phyloP scores from a whole-genome alignment of 2,329 filamentous ascomycete species.

The Diaporthe citri region DNA sequence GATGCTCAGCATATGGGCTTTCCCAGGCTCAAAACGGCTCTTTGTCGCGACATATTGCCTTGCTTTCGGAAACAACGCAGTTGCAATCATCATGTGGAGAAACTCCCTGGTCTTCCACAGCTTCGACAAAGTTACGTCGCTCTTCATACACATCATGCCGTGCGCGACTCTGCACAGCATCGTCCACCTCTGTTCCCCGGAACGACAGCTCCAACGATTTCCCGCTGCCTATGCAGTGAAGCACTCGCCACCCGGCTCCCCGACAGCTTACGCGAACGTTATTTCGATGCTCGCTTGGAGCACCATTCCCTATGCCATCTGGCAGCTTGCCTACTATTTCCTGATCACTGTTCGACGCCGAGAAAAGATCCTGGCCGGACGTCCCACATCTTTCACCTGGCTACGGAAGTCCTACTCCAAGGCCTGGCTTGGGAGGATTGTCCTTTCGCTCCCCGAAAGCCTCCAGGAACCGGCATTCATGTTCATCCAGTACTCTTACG shows the following conservation, averaged over 20 bases:
- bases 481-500: constrained; percentile 94
- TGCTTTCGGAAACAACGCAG: constrained; percentile 95
- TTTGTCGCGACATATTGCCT: constrained; percentile 94
- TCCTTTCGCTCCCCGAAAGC: constrained; percentile 79
- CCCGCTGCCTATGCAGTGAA: constrained; percentile 90
- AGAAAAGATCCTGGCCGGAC: constrained; percentile 94
- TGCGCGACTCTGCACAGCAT: constrained; percentile 93
- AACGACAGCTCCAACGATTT: constrained; percentile 77
- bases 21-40: constrained; percentile 89
- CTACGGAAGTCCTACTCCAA: constrained; percentile 91
- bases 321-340: constrained; percentile 94
- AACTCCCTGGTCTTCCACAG: constrained; percentile 99
- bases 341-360: constrained; percentile 95
- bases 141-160: constrained; percentile 99
- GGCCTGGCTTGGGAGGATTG: constrained; percentile 87
- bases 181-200: constrained; percentile 81
- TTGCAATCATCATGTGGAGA: constrained; percentile 99
- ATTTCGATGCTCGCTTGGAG: constrained; percentile 94
- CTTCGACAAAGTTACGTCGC: constrained; percentile 95
- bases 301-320: constrained; percentile 89
- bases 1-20: constrained; percentile 87
- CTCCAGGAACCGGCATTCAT: constrained; percentile 94
- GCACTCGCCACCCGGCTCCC: constrained; percentile 74
- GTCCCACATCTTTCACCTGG: constrained; percentile 98
- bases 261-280: constrained; percentile 82